A percentile compares a stretch with the other conserved stretches of the same genome.
phyloP scores from a whole-genome alignment of 179 eudicot species.

The Patellifolia procumbens region DNA sequence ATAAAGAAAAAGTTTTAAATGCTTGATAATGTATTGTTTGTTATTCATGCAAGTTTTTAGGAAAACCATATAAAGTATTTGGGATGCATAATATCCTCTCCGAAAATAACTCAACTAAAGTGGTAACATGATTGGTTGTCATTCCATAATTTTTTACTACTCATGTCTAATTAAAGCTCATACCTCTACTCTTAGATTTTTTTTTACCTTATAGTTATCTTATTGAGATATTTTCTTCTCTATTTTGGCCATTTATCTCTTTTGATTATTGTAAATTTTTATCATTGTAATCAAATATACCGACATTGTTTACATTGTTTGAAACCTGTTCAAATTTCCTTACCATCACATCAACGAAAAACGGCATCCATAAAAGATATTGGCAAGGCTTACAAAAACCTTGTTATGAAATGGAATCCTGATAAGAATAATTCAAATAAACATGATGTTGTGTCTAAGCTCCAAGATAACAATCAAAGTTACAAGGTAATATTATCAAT shows the following conservation, averaged over 20 bases:
- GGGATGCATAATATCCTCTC: no score
- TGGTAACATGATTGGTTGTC: no score
- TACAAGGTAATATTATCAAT: slow-evolving; percentile 17
- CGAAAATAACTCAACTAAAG: no score
- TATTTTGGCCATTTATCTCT: not conserved
- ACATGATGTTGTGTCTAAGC: slow-evolving; percentile 31
- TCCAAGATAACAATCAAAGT: not conserved
- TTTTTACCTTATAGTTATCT: not conserved
- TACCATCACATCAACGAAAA: slow-evolving; percentile 5
- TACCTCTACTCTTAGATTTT: not conserved
- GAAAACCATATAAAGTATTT: no score
- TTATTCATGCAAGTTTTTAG: no score
- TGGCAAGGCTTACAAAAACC: slow-evolving; percentile 54
- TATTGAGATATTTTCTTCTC: not conserved
- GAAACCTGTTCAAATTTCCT: not conserved
- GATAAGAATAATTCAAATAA: slow-evolving; percentile 44
- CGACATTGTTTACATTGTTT: not conserved
- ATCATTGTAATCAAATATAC: not conserved
- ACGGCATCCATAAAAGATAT: slow-evolving; percentile 53
- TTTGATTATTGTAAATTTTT: not conserved
- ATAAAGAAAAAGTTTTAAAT: no score
- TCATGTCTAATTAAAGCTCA: not conserved
- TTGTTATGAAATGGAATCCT: slow-evolving; percentile 59
- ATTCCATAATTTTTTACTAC: no score
- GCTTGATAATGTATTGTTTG: no score